Conservation (phyloP, 2,329 filamentous ascomycete species). For the Neonectria punicea region DNA sequence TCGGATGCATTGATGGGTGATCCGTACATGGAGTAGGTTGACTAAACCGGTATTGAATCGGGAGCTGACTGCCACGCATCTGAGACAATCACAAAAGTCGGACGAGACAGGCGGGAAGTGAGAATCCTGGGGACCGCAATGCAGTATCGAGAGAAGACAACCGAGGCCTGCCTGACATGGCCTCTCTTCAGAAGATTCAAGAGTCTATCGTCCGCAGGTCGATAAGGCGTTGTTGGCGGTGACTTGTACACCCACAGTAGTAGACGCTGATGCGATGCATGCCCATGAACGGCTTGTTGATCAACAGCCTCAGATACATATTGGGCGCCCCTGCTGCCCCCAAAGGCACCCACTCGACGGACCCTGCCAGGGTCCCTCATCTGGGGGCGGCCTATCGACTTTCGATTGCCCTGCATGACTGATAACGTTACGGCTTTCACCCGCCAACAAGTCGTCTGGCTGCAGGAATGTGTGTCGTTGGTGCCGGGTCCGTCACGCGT, state of each 20-base stretch:
- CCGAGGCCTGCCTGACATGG: neutral
- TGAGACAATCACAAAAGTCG: slow-evolving; percentile 28
- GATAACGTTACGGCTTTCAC: slow-evolving; percentile 3
- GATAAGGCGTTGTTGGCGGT: neutral
- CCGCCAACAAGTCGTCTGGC: slow-evolving; percentile 1
- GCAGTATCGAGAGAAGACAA: neutral
- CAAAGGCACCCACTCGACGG: neutral
- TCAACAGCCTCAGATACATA: slow-evolving; percentile 6
- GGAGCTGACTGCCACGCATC: slow-evolving; percentile 35
- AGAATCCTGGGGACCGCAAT: neutral
- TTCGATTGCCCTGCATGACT: slow-evolving; percentile 23
- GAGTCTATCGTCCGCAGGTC: neutral
- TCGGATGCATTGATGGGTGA: slow-evolving; percentile 24
- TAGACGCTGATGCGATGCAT: neutral
- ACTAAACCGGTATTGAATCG: slow-evolving; percentile 38
- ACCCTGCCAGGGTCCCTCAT: slow-evolving; percentile 7
- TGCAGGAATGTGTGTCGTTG: slow-evolving; percentile 5
- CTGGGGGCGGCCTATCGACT: slow-evolving; percentile 14
- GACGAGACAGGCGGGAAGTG: slow-evolving; percentile 31
- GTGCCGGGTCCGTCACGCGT: neutral
- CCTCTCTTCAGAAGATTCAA: neutral
- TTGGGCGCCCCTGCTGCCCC: neutral
- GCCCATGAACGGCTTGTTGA: neutral
- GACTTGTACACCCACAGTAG: neutral
- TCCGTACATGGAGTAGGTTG: neutral